Base-by-base conservation (phyloP, 2,329 filamentous ascomycete genomes). In the Monilinia aucupariae region DNA sequence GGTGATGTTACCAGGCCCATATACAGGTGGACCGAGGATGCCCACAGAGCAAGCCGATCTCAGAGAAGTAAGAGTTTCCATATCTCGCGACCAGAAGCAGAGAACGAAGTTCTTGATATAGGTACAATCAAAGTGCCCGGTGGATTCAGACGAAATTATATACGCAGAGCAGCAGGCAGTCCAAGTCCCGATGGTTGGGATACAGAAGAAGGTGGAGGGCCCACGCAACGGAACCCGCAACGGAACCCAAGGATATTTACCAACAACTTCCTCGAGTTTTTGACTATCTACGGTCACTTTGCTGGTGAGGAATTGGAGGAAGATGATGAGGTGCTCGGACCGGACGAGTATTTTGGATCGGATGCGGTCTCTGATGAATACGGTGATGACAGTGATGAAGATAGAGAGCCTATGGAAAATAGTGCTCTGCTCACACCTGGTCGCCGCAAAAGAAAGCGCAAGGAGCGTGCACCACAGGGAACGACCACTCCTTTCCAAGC, bases 291-390 rank as follows among this genome's bases (percentile, higher is more conserved):
- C 71, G 94, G 94, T 4, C 94, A 99, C 77, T 99, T 99, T 74
- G 94, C 94, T 2, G 94, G 94, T 76, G 94, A 99, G 76, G 90
- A 96, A 73, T 82, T 99, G 15, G 92, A 97, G 74, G 94, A 99
- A 76, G 94, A 97, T 70, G 94, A 97, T 70, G 93, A 97, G 75
- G 90, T 87, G 1, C 79, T 96, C 17, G 85, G 83, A 6, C 91
- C 91, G 1, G 89, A 96, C 74, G 93, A 97, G 73, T 97, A 96
- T 76, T 97, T 97, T 74, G 88, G 87, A 9, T 92, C 91, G 0
- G 86, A 88, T 59, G 82, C 86, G 13, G 85, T 86, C 51, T 82
- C 87, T 65, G 84, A 86, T 45, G 82, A 81, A 49, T 77, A 76
- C 32, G 79, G 81, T 48, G 77, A 83, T 61, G 76, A 76, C 65